phyloP scores from a whole-genome alignment of 106 monocot species.

The Agapanthus africanus region DNA sequence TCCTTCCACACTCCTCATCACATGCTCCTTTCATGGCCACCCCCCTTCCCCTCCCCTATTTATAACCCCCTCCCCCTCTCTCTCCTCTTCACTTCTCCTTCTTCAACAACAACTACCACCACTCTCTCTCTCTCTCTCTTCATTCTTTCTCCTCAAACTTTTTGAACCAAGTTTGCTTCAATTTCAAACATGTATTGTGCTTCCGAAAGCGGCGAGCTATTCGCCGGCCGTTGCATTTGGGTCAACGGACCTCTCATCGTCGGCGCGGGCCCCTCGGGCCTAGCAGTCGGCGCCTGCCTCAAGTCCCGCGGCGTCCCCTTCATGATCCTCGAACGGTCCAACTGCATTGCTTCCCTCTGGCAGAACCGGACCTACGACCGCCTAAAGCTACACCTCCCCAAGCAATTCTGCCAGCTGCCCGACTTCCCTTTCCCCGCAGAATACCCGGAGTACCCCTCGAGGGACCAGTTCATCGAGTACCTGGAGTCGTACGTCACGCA shows the following conservation, averaged over 20 bases:
- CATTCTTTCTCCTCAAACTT: no score
- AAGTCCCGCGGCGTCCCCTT: constrained; percentile 32
- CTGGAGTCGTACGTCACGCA: constrained; percentile 26
- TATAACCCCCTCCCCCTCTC: no score
- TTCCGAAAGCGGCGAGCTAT: no score
- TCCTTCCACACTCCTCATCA: no score
- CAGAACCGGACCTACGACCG: constrained; percentile 43
- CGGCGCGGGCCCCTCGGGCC: constrained; percentile 52
- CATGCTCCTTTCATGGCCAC: no score
- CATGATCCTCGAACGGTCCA: constrained; percentile 44
- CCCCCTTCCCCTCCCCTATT: no score
- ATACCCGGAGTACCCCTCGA: constrained; percentile 49
- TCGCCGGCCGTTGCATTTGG: constrained; percentile 44
- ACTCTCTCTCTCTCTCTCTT: no score
- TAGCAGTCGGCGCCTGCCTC: constrained; percentile 49
- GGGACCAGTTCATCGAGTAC: constrained; percentile 42
- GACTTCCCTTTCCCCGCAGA: constrained; percentile 14
- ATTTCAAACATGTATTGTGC: no score
- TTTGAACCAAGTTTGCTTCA: no score
- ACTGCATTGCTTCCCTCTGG: constrained; percentile 61
- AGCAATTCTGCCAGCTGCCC: constrained; percentile 21
- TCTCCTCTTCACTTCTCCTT: no score
- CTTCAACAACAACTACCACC: no score
- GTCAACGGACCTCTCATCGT: constrained; percentile 55
- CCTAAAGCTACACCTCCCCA: constrained; percentile 21